Conservation (phyloP, 805 yeast species). For the Starmera pachycereana region DNA sequence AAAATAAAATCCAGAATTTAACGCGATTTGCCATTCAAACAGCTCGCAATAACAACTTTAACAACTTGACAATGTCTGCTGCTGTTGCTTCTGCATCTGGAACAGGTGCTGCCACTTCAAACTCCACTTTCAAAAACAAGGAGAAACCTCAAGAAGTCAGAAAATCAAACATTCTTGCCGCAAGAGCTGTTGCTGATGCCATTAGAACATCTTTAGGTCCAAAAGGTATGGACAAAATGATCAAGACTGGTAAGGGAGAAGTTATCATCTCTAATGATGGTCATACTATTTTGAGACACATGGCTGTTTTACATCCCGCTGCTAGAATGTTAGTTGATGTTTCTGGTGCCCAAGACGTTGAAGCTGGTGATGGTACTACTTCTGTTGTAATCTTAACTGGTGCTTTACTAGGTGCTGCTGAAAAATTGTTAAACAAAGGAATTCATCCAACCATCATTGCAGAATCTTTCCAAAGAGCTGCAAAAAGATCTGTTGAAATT, state of each 20-base stretch:
- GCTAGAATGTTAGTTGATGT: slow-evolving; percentile 97
- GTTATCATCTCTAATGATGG: slow-evolving; percentile 97
- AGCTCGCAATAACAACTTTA: background rate
- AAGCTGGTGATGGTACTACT: slow-evolving; percentile 99
- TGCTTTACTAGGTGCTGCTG: slow-evolving; percentile 90
- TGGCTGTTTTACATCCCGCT: slow-evolving; percentile 98
- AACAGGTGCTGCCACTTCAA: slow-evolving; percentile 36
- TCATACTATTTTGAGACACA: slow-evolving; percentile 90
- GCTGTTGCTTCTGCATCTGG: slow-evolving; percentile 7
- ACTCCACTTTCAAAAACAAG: slow-evolving; percentile 87
- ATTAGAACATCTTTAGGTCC: slow-evolving; percentile 95
- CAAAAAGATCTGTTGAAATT: slow-evolving; percentile 70
- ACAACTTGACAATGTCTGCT: slow-evolving; percentile 5
- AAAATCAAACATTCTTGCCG: slow-evolving; percentile 93
- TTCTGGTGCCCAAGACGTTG: slow-evolving; percentile 95
- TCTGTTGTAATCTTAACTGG: slow-evolving; percentile 95
- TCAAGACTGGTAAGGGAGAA: slow-evolving; percentile 85
- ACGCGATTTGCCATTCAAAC: too few species aligned
- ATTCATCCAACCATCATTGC: slow-evolving; percentile 95
- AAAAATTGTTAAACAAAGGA: slow-evolving; percentile 75
- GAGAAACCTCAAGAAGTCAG: slow-evolving; percentile 98
- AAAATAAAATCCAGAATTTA: background rate
- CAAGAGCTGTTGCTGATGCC: slow-evolving; percentile 97
- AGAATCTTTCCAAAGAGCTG: slow-evolving; percentile 90
- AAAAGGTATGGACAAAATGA: slow-evolving; percentile 99